Evolutionary conservation across 768 basidiomycete genomes (phyloP).

Genomic region (Lyophyllum semitale): DNA sequence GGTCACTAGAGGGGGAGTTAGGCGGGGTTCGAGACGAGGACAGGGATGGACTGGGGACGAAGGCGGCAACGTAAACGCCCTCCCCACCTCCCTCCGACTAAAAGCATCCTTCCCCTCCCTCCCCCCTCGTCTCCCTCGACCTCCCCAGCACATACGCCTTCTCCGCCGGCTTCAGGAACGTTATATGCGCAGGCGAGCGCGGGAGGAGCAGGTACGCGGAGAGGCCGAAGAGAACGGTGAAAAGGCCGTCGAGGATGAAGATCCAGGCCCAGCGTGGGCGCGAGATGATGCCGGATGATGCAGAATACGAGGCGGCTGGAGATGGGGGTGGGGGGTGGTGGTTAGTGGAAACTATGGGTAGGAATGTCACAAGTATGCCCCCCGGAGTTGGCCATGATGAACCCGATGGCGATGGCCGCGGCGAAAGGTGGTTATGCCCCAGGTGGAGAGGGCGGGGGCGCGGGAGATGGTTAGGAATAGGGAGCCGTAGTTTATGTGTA

Average conservation of each 20-base stretch:
- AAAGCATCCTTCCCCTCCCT: conserved; percentile 38
- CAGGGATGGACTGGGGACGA: too few relatives aligned
- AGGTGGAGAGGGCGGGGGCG: too few relatives aligned
- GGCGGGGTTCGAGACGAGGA: background rate
- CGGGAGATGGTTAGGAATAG: too few relatives aligned
- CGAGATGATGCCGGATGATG: conserved; percentile 54
- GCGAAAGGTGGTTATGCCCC: too few relatives aligned
- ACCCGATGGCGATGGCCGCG: too few relatives aligned
- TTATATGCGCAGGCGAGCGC: conserved; percentile 39
- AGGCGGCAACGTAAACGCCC: too few relatives aligned
- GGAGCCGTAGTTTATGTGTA: too few relatives aligned
- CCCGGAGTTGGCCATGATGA: too few relatives aligned
- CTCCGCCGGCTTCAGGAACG: conserved; percentile 54
- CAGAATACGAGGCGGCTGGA: conserved; percentile 67
- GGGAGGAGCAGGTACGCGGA: conserved; percentile 52
- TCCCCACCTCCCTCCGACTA: conserved; percentile 56
- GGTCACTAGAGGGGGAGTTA: too few relatives aligned
- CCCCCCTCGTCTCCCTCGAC: conserved; percentile 40
- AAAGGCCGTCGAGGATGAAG: conserved; percentile 65
- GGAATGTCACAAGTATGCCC: too few relatives aligned
- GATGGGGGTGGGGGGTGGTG: too few relatives aligned
- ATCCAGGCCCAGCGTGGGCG: conserved; percentile 71
- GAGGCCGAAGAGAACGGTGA: conserved; percentile 61
- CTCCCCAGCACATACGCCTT: conserved; percentile 44
- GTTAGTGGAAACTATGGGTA: too few relatives aligned